phyloP scores from a whole-genome alignment of 768 basidiomycete genomes.

The Clavaria fumosa region DNA sequence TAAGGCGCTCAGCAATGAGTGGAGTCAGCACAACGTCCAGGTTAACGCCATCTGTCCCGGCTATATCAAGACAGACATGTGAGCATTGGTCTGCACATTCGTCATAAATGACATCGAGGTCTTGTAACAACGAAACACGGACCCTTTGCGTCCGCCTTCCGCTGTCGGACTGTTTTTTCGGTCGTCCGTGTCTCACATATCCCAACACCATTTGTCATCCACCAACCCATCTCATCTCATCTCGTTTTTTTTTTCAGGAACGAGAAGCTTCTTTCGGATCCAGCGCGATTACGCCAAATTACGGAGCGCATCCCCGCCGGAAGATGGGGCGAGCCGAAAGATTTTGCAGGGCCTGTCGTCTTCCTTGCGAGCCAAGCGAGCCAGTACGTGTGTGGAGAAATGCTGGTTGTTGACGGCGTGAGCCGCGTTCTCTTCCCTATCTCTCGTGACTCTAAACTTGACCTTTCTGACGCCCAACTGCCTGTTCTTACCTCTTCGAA shows the following conservation, averaged over 20 bases:
- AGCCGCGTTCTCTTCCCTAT: too few species aligned
- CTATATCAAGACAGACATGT: slow-evolving; percentile 86
- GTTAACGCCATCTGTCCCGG: slow-evolving; percentile 84
- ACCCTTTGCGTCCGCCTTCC: too few species aligned
- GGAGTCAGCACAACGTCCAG: slow-evolving; percentile 77
- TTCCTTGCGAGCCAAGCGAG: slow-evolving; percentile 56
- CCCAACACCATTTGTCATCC: neutral
- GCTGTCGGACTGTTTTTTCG: too few species aligned
- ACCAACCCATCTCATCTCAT: neutral
- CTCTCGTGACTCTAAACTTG: too few species aligned
- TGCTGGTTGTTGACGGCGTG: slow-evolving; percentile 59
- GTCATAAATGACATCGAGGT: too few species aligned
- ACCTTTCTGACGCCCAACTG: too few species aligned
- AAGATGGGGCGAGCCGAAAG: slow-evolving; percentile 54
- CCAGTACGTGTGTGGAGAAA: slow-evolving; percentile 60
- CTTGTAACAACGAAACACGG: too few species aligned
- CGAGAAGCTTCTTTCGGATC: slow-evolving; percentile 36
- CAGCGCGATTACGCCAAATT: slow-evolving; percentile 53
- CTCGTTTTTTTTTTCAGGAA: slow-evolving; percentile 22
- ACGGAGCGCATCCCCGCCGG: slow-evolving; percentile 59
- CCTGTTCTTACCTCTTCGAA: too few species aligned
- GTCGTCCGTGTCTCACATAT: slow-evolving; percentile 4
- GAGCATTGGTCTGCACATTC: too few species aligned
- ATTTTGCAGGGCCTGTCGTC: slow-evolving; percentile 60
- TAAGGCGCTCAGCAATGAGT: slow-evolving; percentile 87